Evolutionary conservation across 1,139 yeast genomes (phyloP).

Genomic region (Taphrina wiesneri): DNA sequence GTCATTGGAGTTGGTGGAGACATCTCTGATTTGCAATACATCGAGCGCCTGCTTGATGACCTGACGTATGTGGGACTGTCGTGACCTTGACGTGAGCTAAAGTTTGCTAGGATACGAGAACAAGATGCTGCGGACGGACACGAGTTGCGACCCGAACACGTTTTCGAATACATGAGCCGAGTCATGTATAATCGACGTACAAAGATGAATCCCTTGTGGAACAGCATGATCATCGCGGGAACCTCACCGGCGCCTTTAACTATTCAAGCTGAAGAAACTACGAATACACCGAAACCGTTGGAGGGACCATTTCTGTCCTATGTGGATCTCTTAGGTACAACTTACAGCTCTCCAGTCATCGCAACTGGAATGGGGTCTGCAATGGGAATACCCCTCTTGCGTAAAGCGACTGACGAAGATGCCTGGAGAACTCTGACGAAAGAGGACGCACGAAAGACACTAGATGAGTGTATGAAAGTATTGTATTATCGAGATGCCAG

Average conservation of each 20-base stretch:
- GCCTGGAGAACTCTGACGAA: slow-evolving; percentile 69
- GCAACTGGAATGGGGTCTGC: slow-evolving; percentile 98
- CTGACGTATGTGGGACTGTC: slow-evolving; percentile 51
- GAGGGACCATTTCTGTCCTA: slow-evolving; percentile 66
- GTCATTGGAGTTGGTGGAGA: slow-evolving; percentile 96
- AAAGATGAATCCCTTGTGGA: slow-evolving; percentile 96
- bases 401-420: slow-evolving; percentile 79
- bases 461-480: slow-evolving; percentile 89
- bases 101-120: slow-evolving; percentile 55
- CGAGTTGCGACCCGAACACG: slow-evolving; percentile 75
- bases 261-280: slow-evolving; percentile 8
- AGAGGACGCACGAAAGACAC: slow-evolving; percentile 70
- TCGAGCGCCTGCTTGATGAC: slow-evolving; percentile 73
- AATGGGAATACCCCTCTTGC: slow-evolving; percentile 85
- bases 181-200: slow-evolving; percentile 84
- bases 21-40: slow-evolving; percentile 85
- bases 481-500: slow-evolving; percentile 96
- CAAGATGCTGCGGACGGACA: slow-evolving; percentile 80
- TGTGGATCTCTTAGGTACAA: slow-evolving; percentile 88
- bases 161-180: slow-evolving; percentile 82
- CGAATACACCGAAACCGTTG: slow-evolving; percentile 23
- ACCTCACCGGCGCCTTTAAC: slow-evolving; percentile 24
- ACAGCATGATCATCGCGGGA: slow-evolving; percentile 89
- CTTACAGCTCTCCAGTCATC: slow-evolving; percentile 81
- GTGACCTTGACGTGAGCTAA: neutral